Evolutionary conservation across 129 eudicot genomes (phyloP).

Genomic region (Ambrosia trifida): DNA sequence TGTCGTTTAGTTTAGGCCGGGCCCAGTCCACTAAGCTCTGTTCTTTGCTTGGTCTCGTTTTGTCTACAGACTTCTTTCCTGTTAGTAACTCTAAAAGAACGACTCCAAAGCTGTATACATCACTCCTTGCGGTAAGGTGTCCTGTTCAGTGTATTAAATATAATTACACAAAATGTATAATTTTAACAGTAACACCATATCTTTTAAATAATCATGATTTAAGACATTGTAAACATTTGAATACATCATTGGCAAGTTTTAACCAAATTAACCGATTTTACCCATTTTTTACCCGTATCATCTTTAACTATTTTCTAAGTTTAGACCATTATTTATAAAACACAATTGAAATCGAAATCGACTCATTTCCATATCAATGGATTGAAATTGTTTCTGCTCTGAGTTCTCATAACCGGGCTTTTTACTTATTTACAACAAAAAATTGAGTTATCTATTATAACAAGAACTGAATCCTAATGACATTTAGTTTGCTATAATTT

Average conservation of each 20-base stretch:
- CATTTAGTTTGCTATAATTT: too few species aligned
- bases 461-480: too few species aligned
- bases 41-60: conserved; percentile 89
- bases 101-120: conserved; percentile 94
- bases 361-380: not conserved
- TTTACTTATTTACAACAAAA: too few species aligned
- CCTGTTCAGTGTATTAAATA: conserved; percentile 49
- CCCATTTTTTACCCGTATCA: too few species aligned
- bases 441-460: too few species aligned
- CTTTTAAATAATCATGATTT: not conserved
- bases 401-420: too few species aligned
- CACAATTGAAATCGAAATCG: not conserved
- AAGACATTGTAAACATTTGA: not conserved
- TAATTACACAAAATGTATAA: not conserved
- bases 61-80: conserved; percentile 89
- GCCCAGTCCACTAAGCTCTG: conserved; percentile 98
- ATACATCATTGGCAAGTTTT: not conserved
- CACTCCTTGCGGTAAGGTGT: conserved; percentile 94
- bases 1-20: conserved; percentile 83
- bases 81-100: conserved; percentile 85
- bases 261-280: not conserved
- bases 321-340: not conserved
- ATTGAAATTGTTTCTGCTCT: not conserved
- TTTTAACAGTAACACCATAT: not conserved
- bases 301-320: too few species aligned